Conservation (phyloP, 345 rosid species). For the Adansonia digitata region DNA sequence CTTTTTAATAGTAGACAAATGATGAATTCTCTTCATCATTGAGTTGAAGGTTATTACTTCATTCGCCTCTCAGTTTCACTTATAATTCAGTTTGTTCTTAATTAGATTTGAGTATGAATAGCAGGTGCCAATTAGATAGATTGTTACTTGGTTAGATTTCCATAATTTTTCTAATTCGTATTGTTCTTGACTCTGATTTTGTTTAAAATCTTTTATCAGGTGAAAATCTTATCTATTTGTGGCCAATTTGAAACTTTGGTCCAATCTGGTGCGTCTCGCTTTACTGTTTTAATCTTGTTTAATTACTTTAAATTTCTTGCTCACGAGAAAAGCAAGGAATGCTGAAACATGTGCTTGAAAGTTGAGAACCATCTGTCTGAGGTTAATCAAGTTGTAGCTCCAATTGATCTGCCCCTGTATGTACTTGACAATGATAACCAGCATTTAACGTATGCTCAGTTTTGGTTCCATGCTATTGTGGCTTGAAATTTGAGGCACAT, state of each 20-base stretch:
- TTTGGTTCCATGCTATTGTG: slow-evolving; percentile 8
- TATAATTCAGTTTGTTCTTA: no score
- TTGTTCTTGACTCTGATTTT: neutral
- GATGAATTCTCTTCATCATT: neutral
- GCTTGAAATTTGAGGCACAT: slow-evolving; percentile 29
- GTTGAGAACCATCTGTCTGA: slow-evolving; percentile 35
- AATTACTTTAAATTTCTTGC: slow-evolving; percentile 10
- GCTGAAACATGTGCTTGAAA: slow-evolving; percentile 89
- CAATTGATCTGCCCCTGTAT: slow-evolving; percentile 33
- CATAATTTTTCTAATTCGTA: neutral
- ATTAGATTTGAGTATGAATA: neutral
- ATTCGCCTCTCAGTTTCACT: no score
- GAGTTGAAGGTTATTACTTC: no score
- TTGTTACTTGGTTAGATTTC: neutral
- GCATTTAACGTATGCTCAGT: slow-evolving; percentile 7
- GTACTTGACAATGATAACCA: no score
- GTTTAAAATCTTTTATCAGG: neutral
- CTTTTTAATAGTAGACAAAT: no score
- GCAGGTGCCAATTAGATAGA: neutral
- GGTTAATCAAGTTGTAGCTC: slow-evolving; percentile 26
- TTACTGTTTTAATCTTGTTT: neutral
- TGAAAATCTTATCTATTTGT: neutral
- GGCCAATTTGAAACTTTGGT: neutral
- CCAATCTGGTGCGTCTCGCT: neutral
- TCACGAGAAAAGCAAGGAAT: slow-evolving; percentile 52